Conservation (phyloP, 2,329 filamentous ascomycete species). For the Xylaria sp. region DNA sequence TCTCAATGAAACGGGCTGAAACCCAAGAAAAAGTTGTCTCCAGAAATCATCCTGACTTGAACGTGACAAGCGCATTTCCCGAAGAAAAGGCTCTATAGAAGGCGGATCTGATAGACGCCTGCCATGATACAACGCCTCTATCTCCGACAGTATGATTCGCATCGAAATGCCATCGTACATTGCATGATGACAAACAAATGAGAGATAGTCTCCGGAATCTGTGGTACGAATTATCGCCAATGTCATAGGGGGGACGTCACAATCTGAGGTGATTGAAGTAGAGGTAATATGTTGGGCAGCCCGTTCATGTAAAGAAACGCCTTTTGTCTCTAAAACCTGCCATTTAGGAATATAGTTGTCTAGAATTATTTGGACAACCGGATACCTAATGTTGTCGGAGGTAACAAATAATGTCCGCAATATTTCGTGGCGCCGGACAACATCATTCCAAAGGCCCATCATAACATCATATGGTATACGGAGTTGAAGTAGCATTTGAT, state of each 20-base stretch:
- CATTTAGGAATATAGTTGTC: conserved; percentile 56
- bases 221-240: conserved; percentile 53
- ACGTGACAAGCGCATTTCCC: conserved; percentile 62
- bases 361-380: conserved; percentile 79
- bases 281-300: conserved; percentile 51
- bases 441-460: conserved; percentile 67
- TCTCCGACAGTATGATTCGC: conserved; percentile 72
- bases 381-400: conserved; percentile 67
- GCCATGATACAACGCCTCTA: conserved; percentile 68
- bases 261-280: conserved; percentile 56
- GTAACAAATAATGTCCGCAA: conserved; percentile 79
- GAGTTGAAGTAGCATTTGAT: conserved; percentile 74
- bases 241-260: conserved; percentile 57
- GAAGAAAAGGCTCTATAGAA: conserved; percentile 72
- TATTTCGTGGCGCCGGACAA: conserved; percentile 76
- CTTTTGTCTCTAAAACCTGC: conserved; percentile 48
- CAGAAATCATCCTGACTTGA: conserved; percentile 71
- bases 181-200: conserved; percentile 76
- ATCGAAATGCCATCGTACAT: conserved; percentile 89
- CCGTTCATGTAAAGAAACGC: conserved; percentile 35
- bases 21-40: conserved; percentile 63
- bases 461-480: conserved; percentile 61
- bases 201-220: conserved; percentile 53
- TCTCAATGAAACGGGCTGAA: conserved; percentile 50
- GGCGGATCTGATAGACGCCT: conserved; percentile 59